Percentiles rank a stretch among this genome's conserved stretches.
These are phyloP conservation scores for Alternaria hordeiaustralica DNA, from an alignment of 2,329 filamentous ascomycete genomes.

Conservation along the genomic window DNA sequence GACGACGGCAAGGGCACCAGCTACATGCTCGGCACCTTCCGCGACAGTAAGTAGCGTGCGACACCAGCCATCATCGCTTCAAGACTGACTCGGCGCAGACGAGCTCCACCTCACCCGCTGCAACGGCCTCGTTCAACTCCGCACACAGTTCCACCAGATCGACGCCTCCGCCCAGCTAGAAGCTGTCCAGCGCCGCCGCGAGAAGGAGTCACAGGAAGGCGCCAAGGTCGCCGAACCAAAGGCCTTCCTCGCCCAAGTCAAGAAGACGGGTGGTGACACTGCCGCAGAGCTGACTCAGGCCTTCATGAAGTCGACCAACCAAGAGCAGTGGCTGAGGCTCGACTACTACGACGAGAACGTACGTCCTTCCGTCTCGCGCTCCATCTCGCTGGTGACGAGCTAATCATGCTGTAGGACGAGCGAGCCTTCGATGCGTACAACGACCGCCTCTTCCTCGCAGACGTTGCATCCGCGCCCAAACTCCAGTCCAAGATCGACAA, in stretches of 20 bases:
- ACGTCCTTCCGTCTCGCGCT: slow-evolving; percentile 1
- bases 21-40: slow-evolving; percentile 94
- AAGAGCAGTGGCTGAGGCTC: slow-evolving; percentile 81
- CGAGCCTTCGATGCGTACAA: slow-evolving; percentile 79
- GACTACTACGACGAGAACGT: slow-evolving; percentile 83
- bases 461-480: slow-evolving; percentile 51
- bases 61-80: not conserved
- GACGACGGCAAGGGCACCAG: slow-evolving; percentile 72
- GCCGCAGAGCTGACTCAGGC: slow-evolving; percentile 74
- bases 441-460: slow-evolving; percentile 69
- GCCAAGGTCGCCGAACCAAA: slow-evolving; percentile 64
- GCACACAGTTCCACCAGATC: slow-evolving; percentile 90
- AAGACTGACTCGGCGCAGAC: slow-evolving; percentile 57
- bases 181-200: slow-evolving; percentile 54
- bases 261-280: slow-evolving; percentile 73
- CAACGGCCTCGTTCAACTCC: slow-evolving; percentile 82
- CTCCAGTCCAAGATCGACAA: slow-evolving; percentile 64
- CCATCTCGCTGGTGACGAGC: slow-evolving; percentile 6
- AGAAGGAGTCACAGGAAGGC: slow-evolving; percentile 55
- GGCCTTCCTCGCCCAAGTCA: slow-evolving; percentile 86
- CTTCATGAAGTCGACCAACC: slow-evolving; percentile 77
- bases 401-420: slow-evolving; percentile 54
- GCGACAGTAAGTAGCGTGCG: slow-evolving; percentile 66
- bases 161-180: slow-evolving; percentile 82
- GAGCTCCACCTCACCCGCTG: slow-evolving; percentile 87